Percentiles rank a stretch among this genome's conserved stretches.
Conservation (phyloP, 345 rosid species). For the Pistacia integerrima region DNA sequence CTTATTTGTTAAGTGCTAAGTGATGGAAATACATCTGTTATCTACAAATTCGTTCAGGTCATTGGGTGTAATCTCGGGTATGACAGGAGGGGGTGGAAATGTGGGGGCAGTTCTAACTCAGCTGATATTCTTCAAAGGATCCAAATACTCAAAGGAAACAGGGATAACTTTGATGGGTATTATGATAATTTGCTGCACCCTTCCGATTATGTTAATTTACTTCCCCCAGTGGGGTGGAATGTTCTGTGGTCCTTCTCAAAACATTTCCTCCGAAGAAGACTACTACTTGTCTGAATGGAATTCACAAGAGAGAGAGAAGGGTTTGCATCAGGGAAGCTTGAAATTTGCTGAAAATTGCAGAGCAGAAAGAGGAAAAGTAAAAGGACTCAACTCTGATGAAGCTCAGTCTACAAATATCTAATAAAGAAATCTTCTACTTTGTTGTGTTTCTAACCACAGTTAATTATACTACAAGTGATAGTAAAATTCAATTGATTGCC, state of each 20-base stretch:
- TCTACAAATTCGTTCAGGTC: slow-evolving; percentile 42
- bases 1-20: no score
- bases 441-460: no score
- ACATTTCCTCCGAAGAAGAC: slow-evolving; percentile 57
- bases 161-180: slow-evolving; percentile 79
- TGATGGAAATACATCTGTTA: no score
- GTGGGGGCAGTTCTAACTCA: slow-evolving; percentile 86
- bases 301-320: slow-evolving; percentile 46
- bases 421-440: no score
- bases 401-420: background rate
- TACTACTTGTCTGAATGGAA: slow-evolving; percentile 80
- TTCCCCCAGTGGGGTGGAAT: slow-evolving; percentile 98
- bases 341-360: slow-evolving; percentile 73
- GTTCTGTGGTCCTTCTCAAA: slow-evolving; percentile 66
- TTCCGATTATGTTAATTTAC: slow-evolving; percentile 54
- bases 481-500: background rate
- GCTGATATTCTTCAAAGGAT: slow-evolving; percentile 75
- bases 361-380: slow-evolving; percentile 53
- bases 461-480: background rate
- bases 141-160: slow-evolving; percentile 61
- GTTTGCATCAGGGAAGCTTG: slow-evolving; percentile 50
- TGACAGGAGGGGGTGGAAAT: slow-evolving; percentile 88
- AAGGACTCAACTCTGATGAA: background rate
- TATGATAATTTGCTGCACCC: slow-evolving; percentile 63
- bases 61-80: slow-evolving; percentile 75